phyloP scores from a whole-genome alignment of 2,329 filamentous ascomycete species.

The Raffaelea albimanens region DNA sequence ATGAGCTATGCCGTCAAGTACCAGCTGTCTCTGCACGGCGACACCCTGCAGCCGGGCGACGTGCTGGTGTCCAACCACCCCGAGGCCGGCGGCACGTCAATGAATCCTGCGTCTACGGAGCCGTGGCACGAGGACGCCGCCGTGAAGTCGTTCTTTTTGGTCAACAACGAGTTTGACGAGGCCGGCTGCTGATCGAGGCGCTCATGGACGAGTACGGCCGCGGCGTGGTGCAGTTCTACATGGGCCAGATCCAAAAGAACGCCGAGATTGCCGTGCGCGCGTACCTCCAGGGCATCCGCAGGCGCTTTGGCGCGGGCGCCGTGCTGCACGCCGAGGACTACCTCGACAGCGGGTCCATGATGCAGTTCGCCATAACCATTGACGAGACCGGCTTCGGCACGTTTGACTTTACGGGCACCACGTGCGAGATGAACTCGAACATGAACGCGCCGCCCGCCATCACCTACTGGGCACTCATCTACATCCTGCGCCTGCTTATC shows the following conservation, averaged over 20 bases:
- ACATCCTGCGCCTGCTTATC: slow-evolving; percentile 71
- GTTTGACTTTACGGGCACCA: slow-evolving; percentile 69
- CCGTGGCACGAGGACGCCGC: slow-evolving; percentile 56
- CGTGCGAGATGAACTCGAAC: slow-evolving; percentile 64
- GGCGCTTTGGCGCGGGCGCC: slow-evolving; percentile 45
- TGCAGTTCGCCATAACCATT: slow-evolving; percentile 65
- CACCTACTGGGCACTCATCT: slow-evolving; percentile 72
- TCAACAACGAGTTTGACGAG: slow-evolving; percentile 71
- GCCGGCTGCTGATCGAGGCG: slow-evolving; percentile 64
- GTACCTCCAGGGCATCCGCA: slow-evolving; percentile 58
- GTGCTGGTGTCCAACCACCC: slow-evolving; percentile 79
- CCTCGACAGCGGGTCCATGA: slow-evolving; percentile 82
- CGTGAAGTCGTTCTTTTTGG: slow-evolving; percentile 59
- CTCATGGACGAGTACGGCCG: slow-evolving; percentile 74
- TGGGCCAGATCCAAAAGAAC: slow-evolving; percentile 72
- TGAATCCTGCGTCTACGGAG: slow-evolving; percentile 65
- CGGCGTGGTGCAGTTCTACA: slow-evolving; percentile 70
- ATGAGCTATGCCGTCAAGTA: slow-evolving; percentile 75
- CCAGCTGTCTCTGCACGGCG: slow-evolving; percentile 68
- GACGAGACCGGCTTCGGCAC: slow-evolving; percentile 65
- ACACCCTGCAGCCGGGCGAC: slow-evolving; percentile 66
- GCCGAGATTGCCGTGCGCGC: slow-evolving; percentile 66
- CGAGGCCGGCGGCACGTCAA: slow-evolving; percentile 71
- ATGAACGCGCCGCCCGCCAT: slow-evolving; percentile 71
- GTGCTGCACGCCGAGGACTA: slow-evolving; percentile 66